phyloP scores from a whole-genome alignment of 2,329 filamentous ascomycete species.

The Nemania sp. region DNA sequence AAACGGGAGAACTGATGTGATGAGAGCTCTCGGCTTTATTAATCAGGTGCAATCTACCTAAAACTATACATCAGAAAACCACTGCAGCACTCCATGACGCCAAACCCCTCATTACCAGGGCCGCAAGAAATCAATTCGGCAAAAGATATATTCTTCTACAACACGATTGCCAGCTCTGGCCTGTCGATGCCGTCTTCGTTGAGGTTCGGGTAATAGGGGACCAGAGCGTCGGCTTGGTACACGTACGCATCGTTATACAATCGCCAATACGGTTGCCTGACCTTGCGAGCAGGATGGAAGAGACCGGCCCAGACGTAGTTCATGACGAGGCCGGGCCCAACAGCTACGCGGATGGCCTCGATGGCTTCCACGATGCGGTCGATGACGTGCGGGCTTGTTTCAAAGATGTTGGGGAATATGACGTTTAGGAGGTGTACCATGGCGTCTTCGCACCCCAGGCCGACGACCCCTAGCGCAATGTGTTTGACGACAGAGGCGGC shows the following conservation, averaged over 20 bases:
- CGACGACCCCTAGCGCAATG: conserved; percentile 95
- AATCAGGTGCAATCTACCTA: conserved; percentile 15
- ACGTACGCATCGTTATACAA: conserved; percentile 98
- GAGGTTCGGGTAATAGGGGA: conserved; percentile 91
- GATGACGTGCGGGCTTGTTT: conserved; percentile 97
- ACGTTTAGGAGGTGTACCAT: conserved; percentile 98
- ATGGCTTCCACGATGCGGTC: conserved; percentile 97
- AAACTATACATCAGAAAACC: conserved; percentile 17
- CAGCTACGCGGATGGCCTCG: conserved; percentile 90
- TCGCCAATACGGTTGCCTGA: conserved; percentile 92
- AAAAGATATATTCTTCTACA: conserved; percentile 51
- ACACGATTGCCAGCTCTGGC: conserved; percentile 80
- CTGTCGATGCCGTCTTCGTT: conserved; percentile 79
- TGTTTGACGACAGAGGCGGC: conserved; percentile 97
- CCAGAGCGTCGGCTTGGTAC: conserved; percentile 88
- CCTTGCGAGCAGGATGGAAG: conserved; percentile 95
- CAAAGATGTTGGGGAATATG: conserved; percentile 94
- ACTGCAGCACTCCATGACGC: conserved; percentile 21
- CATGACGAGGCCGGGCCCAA: conserved; percentile 89
- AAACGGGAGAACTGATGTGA: too few relatives aligned
- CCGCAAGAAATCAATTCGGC: not conserved
- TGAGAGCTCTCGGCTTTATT: not conserved
- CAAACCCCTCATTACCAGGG: conserved; percentile 7
- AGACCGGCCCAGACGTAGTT: conserved; percentile 98
- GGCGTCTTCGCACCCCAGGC: conserved; percentile 94